These are phyloP conservation scores for Pogostemon cablin DNA, from an alignment of 257 asterid genomes.

Conservation along the genomic window DNA sequence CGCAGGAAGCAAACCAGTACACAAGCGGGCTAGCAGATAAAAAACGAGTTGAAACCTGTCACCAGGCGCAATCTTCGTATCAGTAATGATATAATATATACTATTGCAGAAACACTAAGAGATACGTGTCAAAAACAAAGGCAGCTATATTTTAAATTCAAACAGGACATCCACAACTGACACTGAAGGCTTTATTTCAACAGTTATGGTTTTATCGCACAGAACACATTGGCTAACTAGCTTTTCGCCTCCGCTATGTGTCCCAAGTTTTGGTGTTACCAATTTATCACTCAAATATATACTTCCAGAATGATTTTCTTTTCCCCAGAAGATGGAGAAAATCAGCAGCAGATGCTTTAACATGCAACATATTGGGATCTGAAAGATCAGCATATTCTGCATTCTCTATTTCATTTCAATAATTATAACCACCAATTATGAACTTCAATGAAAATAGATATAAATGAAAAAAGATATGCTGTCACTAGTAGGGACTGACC, in stretches of 20 bases:
- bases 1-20: slow-evolving; percentile 80
- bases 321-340: neutral
- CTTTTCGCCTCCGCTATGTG: slow-evolving; percentile 2
- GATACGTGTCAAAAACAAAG: neutral
- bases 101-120: neutral
- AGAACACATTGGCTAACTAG: neutral
- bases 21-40: slow-evolving; percentile 82
- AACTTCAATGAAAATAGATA: neutral
- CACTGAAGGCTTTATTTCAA: neutral
- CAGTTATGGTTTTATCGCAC: too few species aligned
- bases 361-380: slow-evolving; percentile 12
- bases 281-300: slow-evolving; percentile 13
- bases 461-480: slow-evolving; percentile 11
- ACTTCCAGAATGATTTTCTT: neutral
- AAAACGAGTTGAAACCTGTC: slow-evolving; percentile 91
- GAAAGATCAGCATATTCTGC: slow-evolving; percentile 16
- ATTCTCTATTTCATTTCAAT: slow-evolving; percentile 2
- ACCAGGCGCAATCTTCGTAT: slow-evolving; percentile 4
- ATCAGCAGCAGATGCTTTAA: slow-evolving; percentile 12
- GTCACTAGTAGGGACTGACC: slow-evolving; percentile 47
- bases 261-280: neutral
- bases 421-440: neutral
- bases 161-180: neutral
- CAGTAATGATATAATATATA: slow-evolving; percentile 7
- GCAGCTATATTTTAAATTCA: neutral